These are phyloP conservation scores for Hymenoscyphus fructigenus DNA, from an alignment of 2,329 filamentous ascomycete species.

Conservation along the genomic window DNA sequence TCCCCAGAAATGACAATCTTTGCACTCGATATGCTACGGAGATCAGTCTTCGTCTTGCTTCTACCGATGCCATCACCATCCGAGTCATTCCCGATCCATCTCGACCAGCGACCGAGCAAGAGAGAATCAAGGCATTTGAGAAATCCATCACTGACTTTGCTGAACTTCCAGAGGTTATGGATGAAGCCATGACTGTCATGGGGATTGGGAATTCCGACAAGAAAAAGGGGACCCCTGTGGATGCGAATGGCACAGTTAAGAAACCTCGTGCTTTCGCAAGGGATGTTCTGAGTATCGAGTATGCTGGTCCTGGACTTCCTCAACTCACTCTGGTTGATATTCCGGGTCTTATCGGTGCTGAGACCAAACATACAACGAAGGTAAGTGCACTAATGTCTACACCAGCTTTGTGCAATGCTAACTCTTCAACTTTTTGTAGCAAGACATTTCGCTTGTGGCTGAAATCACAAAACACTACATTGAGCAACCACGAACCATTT, in stretches of 20 bases:
- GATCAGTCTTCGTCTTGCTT: slow-evolving; percentile 41
- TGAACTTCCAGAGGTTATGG: slow-evolving; percentile 33
- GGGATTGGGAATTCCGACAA: slow-evolving; percentile 19
- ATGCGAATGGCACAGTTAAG: not conserved
- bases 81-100: slow-evolving; percentile 56
- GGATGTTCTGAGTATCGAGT: slow-evolving; percentile 34
- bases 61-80: slow-evolving; percentile 48
- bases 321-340: slow-evolving; percentile 38
- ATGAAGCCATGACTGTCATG: slow-evolving; percentile 31
- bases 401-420: too few relatives aligned
- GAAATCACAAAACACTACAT: slow-evolving; percentile 42
- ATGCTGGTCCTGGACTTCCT: slow-evolving; percentile 28
- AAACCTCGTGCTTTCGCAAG: slow-evolving; percentile 25
- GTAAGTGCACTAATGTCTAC: too few relatives aligned
- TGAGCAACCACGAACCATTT: slow-evolving; percentile 43
- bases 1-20: slow-evolving; percentile 58
- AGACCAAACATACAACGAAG: slow-evolving; percentile 6
- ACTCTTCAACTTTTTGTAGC: too few relatives aligned
- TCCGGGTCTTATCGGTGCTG: slow-evolving; percentile 33
- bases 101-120: slow-evolving; percentile 48
- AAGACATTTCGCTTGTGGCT: slow-evolving; percentile 20
- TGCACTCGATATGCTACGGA: slow-evolving; percentile 58
- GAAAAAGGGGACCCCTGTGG: not conserved
- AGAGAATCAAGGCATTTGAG: slow-evolving; percentile 40
- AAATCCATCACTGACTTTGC: slow-evolving; percentile 29